A percentile compares a stretch with the other conserved stretches of the same genome.
Conservation (phyloP, 2,329 filamentous ascomycete species). For the Gnomoniopsis smithogilvyi region DNA sequence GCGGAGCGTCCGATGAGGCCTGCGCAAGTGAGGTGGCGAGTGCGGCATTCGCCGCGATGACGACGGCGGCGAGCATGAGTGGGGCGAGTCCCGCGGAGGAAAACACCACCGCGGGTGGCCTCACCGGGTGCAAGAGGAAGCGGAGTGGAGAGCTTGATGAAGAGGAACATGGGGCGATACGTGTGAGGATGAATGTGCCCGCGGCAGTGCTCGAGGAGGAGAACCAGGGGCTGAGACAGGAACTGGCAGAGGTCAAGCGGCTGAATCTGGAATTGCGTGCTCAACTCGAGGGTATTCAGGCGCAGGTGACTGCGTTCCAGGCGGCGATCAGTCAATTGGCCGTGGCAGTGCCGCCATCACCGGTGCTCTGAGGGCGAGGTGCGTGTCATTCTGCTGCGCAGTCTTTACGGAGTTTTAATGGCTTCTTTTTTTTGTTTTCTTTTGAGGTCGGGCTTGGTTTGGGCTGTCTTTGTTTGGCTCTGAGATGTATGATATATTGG, state of each 20-base stretch:
- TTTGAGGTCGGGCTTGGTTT: neutral
- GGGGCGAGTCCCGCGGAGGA: constrained; percentile 1
- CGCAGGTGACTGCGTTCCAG: constrained; percentile 32
- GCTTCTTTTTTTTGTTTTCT: neutral
- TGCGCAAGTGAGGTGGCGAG: constrained; percentile 30
- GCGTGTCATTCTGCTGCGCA: too few relatives aligned
- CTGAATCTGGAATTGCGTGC: constrained; percentile 50
- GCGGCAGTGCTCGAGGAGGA: constrained; percentile 54
- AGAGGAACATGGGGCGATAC: constrained; percentile 34
- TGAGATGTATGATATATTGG: neutral
- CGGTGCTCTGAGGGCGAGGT: neutral
- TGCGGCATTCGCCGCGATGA: constrained; percentile 18
- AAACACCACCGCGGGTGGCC: constrained; percentile 25
- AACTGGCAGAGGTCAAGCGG: constrained; percentile 57
- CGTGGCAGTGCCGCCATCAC: constrained; percentile 5
- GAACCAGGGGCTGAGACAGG: constrained; percentile 62
- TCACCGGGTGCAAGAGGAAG: constrained; percentile 42
- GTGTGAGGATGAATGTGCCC: neutral
- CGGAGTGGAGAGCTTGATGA: constrained; percentile 23
- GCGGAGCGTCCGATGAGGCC: constrained; percentile 22
- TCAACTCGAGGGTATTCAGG: constrained; percentile 45
- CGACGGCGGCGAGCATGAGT: too few relatives aligned
- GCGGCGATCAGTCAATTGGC: constrained; percentile 30
- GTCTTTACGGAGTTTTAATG: neutral
- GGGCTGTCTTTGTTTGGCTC: neutral